Conservation (phyloP, 2,329 filamentous ascomycete species). For the Talaromyces verruculosus region DNA sequence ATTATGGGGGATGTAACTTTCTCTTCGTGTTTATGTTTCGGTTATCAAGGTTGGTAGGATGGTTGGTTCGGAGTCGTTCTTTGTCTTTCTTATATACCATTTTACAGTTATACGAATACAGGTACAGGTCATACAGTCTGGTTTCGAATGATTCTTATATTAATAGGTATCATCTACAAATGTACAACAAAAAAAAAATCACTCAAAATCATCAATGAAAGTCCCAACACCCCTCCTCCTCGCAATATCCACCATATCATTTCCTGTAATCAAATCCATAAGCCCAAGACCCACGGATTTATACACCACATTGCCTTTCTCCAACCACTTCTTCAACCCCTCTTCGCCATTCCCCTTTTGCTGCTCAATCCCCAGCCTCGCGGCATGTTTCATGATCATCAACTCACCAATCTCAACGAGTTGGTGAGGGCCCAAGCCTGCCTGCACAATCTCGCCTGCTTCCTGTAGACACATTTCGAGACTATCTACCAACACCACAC, state of each 20-base stretch:
- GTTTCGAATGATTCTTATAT: not conserved
- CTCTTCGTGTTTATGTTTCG: not conserved
- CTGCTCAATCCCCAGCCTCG: conserved; percentile 36
- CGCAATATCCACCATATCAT: conserved; percentile 58
- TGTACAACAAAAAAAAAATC: not conserved
- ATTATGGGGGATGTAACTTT: conserved; percentile 43
- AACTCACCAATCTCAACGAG: conserved; percentile 87
- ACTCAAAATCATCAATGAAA: conserved; percentile 45
- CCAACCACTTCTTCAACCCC: conserved; percentile 59
- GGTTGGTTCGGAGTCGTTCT: conserved; percentile 2
- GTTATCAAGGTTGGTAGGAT: not conserved
- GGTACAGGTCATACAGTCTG: not conserved
- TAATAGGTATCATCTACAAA: not conserved
- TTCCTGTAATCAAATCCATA: conserved; percentile 67
- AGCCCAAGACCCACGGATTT: conserved; percentile 68
- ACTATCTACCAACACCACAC: conserved; percentile 64
- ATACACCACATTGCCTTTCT: conserved; percentile 65
- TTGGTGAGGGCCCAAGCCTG: conserved; percentile 68
- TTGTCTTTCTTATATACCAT: conserved; percentile 8
- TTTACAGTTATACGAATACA: not conserved
- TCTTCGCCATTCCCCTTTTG: conserved; percentile 37
- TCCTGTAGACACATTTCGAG: conserved; percentile 77
- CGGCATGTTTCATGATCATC: conserved; percentile 61
- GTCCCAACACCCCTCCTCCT: conserved; percentile 57
- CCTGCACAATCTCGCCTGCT: conserved; percentile 82